Base-by-base conservation (phyloP, 2,329 filamentous ascomycete genomes). In the Pestalotiopsis sp. region DNA sequence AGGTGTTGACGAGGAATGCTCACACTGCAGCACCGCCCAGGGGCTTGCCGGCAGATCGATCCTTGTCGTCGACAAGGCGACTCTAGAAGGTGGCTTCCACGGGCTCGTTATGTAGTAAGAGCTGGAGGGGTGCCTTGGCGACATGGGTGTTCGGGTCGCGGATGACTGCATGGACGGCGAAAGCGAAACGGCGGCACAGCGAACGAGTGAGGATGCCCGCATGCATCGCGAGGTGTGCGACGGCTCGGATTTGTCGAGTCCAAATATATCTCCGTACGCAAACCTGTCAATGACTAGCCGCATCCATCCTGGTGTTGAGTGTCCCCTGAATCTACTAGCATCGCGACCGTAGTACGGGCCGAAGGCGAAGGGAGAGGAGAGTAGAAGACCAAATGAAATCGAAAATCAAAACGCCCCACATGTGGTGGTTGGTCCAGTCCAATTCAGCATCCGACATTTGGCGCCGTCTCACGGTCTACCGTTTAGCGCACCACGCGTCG, bases 401-500 rank as follows among this genome's bases (percentile, higher is more conserved):
- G 20, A 52, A 52, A 52, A 20, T 9, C 9, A n/a, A 20, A 52
- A 52, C 17, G 45, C 7, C 45, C 45, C 45, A 52, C 45, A 23
- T 23, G n/a, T 20, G 45, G 45, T 52, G 45, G 45, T 52, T 23
- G 45, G 45, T 11, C n/a, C 17, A n/a, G 23, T 13, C 3, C 27
- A 27, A 13, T 62, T 41, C 36, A 36, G 58, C 59, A 36, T 31
- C 59, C 59, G 45, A n/a, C 45, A 52, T 52, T 40, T 62, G 59
- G 59, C 59, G 59, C 59, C 59, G 59, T 36, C 36, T 17, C 31
- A 14, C 59, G 14, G 56, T 52, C 23, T 23, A 36, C 12, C 13
- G 6, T 11, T 27, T 65, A 65, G 62, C 62, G 62, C 20, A 65
- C 62, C 62, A 65, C 62, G 62, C 62, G 62, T 65, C 62, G 62